phyloP scores from a whole-genome alignment of 768 basidiomycete genomes.

The Pulveroboletus sp. region DNA sequence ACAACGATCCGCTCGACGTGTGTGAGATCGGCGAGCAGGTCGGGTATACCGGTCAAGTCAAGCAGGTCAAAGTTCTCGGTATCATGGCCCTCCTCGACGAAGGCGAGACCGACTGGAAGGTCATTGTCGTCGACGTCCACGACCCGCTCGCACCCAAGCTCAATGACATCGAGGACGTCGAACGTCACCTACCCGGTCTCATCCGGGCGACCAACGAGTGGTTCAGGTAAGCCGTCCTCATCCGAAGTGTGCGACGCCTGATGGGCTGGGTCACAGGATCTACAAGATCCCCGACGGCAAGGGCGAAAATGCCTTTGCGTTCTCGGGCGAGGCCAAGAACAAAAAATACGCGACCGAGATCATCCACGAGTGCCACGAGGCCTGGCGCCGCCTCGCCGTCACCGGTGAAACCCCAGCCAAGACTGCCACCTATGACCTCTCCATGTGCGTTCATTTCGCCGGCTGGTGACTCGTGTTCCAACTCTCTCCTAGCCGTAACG shows the following conservation, averaged over 20 bases:
- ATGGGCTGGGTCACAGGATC: conserved; percentile 48
- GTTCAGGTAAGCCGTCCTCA: conserved; percentile 66
- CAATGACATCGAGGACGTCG: conserved; percentile 99
- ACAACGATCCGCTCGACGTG: conserved; percentile 99
- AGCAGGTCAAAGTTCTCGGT: conserved; percentile 99
- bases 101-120: conserved; percentile 99
- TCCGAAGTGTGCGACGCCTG: background rate
- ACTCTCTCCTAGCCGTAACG: conserved; percentile 63
- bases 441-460: conserved; percentile 59
- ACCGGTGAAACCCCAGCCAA: conserved; percentile 73
- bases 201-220: conserved; percentile 98
- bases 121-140: conserved; percentile 93
- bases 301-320: conserved; percentile 97
- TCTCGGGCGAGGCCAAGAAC: conserved; percentile 99
- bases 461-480: background rate
- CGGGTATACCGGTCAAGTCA: conserved; percentile 94
- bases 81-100: conserved; percentile 99
- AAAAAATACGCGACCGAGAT: conserved; percentile 99
- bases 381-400: conserved; percentile 94
- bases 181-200: conserved; percentile 94
- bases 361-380: conserved; percentile 97
- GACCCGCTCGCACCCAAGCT: conserved; percentile 95
- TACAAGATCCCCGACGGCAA: conserved; percentile 97
- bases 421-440: conserved; percentile 68
- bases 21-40: conserved; percentile 99